phyloP scores from a whole-genome alignment of 2,329 filamentous ascomycete genomes.

The Capronia americana region DNA sequence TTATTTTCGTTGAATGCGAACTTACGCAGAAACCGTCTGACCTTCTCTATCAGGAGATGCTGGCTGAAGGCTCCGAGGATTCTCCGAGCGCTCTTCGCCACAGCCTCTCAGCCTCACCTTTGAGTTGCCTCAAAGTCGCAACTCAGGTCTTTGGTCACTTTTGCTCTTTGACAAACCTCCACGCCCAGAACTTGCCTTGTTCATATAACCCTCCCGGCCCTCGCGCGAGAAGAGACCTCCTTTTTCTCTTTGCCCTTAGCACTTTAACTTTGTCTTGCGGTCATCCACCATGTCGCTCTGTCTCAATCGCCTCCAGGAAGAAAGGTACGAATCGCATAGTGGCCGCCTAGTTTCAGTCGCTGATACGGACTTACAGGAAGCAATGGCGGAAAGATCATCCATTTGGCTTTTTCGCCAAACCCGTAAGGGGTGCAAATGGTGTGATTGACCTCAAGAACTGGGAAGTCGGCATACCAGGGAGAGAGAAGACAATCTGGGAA shows the following conservation, averaged over 20 bases:
- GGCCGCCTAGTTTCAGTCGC: conserved; percentile 23
- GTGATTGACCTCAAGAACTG: conserved; percentile 91
- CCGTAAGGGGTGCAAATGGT: conserved; percentile 73
- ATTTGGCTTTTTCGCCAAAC: conserved; percentile 95
- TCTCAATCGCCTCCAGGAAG: conserved; percentile 84
- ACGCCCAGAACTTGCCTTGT: neutral
- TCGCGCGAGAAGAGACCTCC: neutral
- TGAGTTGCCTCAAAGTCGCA: conserved; percentile 11
- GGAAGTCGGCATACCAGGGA: conserved; percentile 96
- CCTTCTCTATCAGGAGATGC: neutral
- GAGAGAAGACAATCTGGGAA: conserved; percentile 96
- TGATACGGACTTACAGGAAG: conserved; percentile 65
- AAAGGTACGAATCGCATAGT: conserved; percentile 66
- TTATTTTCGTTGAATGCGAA: neutral
- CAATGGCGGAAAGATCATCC: conserved; percentile 97
- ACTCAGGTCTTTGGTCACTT: conserved; percentile 24
- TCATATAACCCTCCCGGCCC: neutral
- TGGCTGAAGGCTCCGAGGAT: neutral
- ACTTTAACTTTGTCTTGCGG: neutral
- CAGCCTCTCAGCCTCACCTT: conserved; percentile 15
- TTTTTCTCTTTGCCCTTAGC: conserved; percentile 1
- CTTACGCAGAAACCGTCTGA: neutral
- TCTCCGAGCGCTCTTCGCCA: neutral
- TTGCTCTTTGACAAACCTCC: neutral
- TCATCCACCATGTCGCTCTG: conserved; percentile 75